phyloP scores from a whole-genome alignment of 2,329 filamentous ascomycete genomes.

The Colletotrichum sp. region DNA sequence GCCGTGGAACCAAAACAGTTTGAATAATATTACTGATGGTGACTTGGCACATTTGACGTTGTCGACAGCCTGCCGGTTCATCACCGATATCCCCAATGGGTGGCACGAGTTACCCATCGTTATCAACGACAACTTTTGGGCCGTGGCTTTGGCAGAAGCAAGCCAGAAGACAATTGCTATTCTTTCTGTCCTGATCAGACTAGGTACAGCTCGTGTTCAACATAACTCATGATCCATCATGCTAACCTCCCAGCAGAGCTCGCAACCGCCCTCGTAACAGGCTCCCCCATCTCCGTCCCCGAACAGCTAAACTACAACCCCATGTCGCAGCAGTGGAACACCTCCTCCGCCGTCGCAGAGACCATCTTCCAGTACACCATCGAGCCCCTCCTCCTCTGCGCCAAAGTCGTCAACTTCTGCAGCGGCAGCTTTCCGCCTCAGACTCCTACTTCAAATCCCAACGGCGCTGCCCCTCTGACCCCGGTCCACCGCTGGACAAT shows the following conservation, averaged over 20 bases:
- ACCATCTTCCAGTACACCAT: slow-evolving; percentile 22
- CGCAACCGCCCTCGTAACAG: slow-evolving; percentile 31
- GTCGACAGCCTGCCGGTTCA: background rate
- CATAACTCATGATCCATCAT: background rate
- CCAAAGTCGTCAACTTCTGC: slow-evolving; percentile 38
- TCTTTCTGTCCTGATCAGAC: slow-evolving; percentile 26
- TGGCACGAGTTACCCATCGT: background rate
- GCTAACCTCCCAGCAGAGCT: slow-evolving; percentile 24
- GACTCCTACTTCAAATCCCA: background rate
- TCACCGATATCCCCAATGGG: background rate
- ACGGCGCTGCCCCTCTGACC: background rate
- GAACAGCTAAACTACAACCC: slow-evolving; percentile 21
- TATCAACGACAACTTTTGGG: slow-evolving; percentile 1
- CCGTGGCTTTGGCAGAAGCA: background rate
- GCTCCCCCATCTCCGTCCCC: slow-evolving; percentile 28
- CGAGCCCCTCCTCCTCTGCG: slow-evolving; percentile 35
- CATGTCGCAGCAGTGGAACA: background rate
- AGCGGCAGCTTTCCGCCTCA: slow-evolving; percentile 28
- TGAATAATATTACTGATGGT: background rate
- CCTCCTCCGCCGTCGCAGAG: slow-evolving; percentile 18
- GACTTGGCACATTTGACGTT: background rate
- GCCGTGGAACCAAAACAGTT: background rate
- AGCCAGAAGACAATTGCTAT: slow-evolving; percentile 8
- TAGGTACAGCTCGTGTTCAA: slow-evolving; percentile 22
- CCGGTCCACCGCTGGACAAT: slow-evolving; percentile 33